Evolutionary conservation across 192 early-diverging fungal genomes (phyloP).

Genomic region (Oehlia diaphana): DNA sequence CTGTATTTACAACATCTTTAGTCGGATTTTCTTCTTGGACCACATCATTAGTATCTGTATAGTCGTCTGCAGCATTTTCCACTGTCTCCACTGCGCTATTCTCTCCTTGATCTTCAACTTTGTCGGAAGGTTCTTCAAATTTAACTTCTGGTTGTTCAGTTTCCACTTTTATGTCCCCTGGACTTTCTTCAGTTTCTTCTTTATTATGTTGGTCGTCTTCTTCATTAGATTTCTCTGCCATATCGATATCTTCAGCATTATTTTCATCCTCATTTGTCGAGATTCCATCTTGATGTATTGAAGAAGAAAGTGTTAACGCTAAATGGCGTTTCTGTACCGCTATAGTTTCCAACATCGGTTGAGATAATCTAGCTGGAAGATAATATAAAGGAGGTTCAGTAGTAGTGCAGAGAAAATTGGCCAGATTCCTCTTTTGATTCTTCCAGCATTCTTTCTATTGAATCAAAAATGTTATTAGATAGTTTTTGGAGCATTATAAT

Average conservation of each 20-base stretch:
- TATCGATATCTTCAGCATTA: not conserved
- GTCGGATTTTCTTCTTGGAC: not conserved
- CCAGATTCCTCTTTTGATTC: slow-evolving; percentile 31
- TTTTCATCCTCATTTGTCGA: not conserved
- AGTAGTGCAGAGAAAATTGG: slow-evolving; percentile 36
- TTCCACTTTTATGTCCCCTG: not conserved
- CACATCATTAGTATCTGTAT: not conserved
- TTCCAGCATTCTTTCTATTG: slow-evolving; percentile 24
- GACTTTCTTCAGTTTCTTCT: not conserved
- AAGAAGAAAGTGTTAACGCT: slow-evolving; percentile 17
- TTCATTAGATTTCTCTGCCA: not conserved
- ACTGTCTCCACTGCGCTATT: not conserved
- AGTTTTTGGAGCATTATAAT: not conserved
- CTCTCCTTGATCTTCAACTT: slow-evolving; percentile 12
- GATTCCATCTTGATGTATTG: not conserved
- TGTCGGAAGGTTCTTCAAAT: not conserved
- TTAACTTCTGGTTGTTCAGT: not conserved
- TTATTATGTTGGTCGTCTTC: not conserved
- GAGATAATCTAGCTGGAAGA: slow-evolving; percentile 33
- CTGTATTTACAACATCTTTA: not conserved
- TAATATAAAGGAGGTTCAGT: slow-evolving; percentile 36
- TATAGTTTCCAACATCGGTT: slow-evolving; percentile 14
- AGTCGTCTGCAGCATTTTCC: not conserved
- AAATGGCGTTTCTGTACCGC: slow-evolving; percentile 27
- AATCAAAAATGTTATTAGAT: not conserved